Evolutionary conservation across 768 basidiomycete species (phyloP).

Genomic region (Boletus coccyginus): DNA sequence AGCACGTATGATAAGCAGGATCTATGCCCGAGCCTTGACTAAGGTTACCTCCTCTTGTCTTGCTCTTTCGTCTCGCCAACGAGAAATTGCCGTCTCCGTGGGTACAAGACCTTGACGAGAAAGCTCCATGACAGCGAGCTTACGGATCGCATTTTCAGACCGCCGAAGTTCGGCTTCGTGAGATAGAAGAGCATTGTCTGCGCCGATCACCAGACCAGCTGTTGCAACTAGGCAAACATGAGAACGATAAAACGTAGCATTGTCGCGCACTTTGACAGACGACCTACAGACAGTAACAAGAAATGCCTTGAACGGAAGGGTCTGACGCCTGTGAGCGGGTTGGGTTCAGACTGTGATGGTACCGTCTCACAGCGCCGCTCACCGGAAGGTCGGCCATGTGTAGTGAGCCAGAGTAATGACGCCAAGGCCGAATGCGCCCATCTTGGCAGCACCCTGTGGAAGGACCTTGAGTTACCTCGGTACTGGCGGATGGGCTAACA

Average conservation of each 20-base stretch:
- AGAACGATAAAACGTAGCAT: not conserved
- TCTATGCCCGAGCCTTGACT: conserved; percentile 5
- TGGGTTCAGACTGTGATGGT: not conserved
- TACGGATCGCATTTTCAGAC: conserved; percentile 66
- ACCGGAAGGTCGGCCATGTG: conserved; percentile 75
- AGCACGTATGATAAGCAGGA: conserved; percentile 7
- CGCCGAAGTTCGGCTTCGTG: conserved; percentile 66
- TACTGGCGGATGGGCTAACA: not conserved
- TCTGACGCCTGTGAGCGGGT: conserved; percentile 57
- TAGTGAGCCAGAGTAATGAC: conserved; percentile 61
- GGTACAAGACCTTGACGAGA: conserved; percentile 71
- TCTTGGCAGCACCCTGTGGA: conserved; percentile 52
- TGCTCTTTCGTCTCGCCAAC: conserved; percentile 61
- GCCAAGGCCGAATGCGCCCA: conserved; percentile 56
- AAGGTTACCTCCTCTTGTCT: conserved; percentile 9
- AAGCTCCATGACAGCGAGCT: conserved; percentile 72
- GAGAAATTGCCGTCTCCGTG: conserved; percentile 80
- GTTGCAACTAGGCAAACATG: conserved; percentile 46
- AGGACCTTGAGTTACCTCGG: not conserved
- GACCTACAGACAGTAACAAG: conserved; percentile 67
- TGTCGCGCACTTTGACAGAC: not conserved
- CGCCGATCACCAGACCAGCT: conserved; percentile 68
- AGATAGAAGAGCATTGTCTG: conserved; percentile 70
- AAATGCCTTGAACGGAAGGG: conserved; percentile 78
- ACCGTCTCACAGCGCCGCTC: conserved; percentile 12